These are phyloP conservation scores for Acacia acuminata DNA, from an alignment of 306 rosid genomes.

Conservation along the genomic window DNA sequence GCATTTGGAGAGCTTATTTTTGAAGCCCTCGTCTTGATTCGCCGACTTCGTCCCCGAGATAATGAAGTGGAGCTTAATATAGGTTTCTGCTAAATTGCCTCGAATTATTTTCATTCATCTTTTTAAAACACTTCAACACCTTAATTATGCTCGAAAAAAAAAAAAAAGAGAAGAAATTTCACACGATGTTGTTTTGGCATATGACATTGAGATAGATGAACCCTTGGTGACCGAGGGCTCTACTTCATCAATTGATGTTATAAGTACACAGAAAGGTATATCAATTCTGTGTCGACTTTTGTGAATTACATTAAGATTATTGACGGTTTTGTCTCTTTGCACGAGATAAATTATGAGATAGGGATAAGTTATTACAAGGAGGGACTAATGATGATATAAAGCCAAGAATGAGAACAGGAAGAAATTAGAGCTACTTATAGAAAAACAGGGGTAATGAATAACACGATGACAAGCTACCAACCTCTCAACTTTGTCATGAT, in stretches of 20 bases:
- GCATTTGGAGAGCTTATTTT: slow-evolving; percentile 64
- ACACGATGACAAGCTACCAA: not conserved
- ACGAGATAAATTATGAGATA: slow-evolving; percentile 63
- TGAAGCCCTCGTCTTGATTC: slow-evolving; percentile 48
- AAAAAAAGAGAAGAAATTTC: not conserved
- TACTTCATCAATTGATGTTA: slow-evolving; percentile 56
- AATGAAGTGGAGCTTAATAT: slow-evolving; percentile 69
- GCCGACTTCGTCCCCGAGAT: slow-evolving; percentile 38
- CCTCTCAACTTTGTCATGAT: slow-evolving; percentile 14
- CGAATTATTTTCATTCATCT: not conserved
- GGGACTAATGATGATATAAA: slow-evolving; percentile 74
- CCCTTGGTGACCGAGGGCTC: slow-evolving; percentile 40
- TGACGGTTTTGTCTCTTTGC: slow-evolving; percentile 23
- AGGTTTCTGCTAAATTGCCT: slow-evolving; percentile 52
- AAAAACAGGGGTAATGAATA: slow-evolving; percentile 71
- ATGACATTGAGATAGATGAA: slow-evolving; percentile 86
- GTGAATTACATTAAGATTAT: slow-evolving; percentile 3
- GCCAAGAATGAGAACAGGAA: slow-evolving; percentile 81
- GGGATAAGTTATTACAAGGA: slow-evolving; percentile 79
- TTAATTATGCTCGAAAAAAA: slow-evolving; percentile 11
- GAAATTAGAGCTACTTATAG: slow-evolving; percentile 81
- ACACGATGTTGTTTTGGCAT: slow-evolving; percentile 45
- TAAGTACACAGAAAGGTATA: slow-evolving; percentile 55
- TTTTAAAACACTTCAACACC: slow-evolving; percentile 6
- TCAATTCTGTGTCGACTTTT: slow-evolving; percentile 1